Evolutionary conservation across 2,329 filamentous ascomycete genomes (phyloP), one percentile per base, ranked within the genome.

Genomic region (Xylariaceae sp.): DNA sequence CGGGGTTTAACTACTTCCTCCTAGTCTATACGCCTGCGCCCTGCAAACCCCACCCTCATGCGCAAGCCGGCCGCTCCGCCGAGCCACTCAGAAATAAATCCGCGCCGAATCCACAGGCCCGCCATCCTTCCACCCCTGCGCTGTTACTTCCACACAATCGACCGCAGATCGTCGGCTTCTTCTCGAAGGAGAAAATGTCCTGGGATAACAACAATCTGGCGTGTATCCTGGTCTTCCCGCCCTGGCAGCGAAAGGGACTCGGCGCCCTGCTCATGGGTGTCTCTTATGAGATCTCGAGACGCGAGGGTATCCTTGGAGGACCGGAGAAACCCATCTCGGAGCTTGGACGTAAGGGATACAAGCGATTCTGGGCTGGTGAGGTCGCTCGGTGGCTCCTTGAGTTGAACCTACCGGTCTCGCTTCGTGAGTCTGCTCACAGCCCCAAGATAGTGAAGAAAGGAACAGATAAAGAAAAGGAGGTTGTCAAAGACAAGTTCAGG

Each of bases 191-290:
- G 72, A 97, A 97, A 71, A 88, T 96, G 78, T 96, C 90, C 3
- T 99, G 94, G 92, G 94, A 99, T 67, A 91, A 92, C 66, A 97
- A 99, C 72, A 99, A 97, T 62, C 80, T 99, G 4, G 94, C 94
- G 1, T 99, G 94, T 69, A 99, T 99, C 63, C 78, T 97, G 5
- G 82, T 97, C 12, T 97, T 97, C 67, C 94, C 94, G 1, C 94
- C 94, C 0, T 97, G 92, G 84, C 92, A 97, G 72, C 86, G 88
- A 60, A 91, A 90, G 61, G 91, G 92, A 1, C 80, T 97, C 0
- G 94, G 94, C 0, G 85, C 89, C 50, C 75, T 97, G 49, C 78
- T 99, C 34, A 97, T 99, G 84, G 91, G 89, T 4, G 84, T 94
- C 2, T 95, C 89, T 39, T 99, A 99, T 71, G 91, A 94, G 70